Conservation (phyloP, 2,329 filamentous ascomycete genomes). For the Gaeumannomyces sp. region DNA sequence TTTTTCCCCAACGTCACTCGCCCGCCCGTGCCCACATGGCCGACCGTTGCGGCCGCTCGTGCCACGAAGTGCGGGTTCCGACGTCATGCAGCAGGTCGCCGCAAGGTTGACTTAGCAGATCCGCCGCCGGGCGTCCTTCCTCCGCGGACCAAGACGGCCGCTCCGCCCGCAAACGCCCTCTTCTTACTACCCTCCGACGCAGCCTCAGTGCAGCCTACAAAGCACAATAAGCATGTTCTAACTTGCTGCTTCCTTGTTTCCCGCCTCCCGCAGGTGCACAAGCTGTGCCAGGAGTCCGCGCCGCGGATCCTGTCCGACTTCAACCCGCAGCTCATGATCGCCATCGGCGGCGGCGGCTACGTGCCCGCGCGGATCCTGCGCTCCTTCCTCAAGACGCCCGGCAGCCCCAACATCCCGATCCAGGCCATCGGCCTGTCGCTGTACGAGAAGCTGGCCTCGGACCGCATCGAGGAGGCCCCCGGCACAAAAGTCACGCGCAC, state of each 20-base stretch:
- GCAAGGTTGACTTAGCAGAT: not conserved
- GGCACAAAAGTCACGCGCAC: constrained; percentile 95
- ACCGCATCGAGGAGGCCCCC: constrained; percentile 60
- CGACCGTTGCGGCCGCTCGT: not conserved
- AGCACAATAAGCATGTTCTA: not conserved
- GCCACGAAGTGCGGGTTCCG: not conserved
- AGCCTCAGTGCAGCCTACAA: not conserved
- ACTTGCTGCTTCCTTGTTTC: not conserved
- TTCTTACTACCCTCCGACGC: not conserved
- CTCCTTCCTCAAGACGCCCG: constrained; percentile 89
- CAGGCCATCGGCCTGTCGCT: constrained; percentile 97
- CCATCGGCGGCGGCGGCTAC: constrained; percentile 95
- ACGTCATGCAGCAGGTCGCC: not conserved
- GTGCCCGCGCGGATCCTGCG: constrained; percentile 94
- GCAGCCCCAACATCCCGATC: constrained; percentile 91
- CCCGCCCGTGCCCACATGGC: not conserved
- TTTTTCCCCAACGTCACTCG: not conserved
- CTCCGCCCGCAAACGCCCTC: not conserved
- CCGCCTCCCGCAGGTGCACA: constrained; percentile 67
- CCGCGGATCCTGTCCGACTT: constrained; percentile 75
- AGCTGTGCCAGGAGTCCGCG: constrained; percentile 86
- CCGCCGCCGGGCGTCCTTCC: not conserved
- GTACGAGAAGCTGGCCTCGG: constrained; percentile 72
- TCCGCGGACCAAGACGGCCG: not conserved
- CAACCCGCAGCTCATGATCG: constrained; percentile 94